These are phyloP conservation scores for Rickenella mellea DNA, from an alignment of 768 basidiomycete species.

Conservation along the genomic window DNA sequence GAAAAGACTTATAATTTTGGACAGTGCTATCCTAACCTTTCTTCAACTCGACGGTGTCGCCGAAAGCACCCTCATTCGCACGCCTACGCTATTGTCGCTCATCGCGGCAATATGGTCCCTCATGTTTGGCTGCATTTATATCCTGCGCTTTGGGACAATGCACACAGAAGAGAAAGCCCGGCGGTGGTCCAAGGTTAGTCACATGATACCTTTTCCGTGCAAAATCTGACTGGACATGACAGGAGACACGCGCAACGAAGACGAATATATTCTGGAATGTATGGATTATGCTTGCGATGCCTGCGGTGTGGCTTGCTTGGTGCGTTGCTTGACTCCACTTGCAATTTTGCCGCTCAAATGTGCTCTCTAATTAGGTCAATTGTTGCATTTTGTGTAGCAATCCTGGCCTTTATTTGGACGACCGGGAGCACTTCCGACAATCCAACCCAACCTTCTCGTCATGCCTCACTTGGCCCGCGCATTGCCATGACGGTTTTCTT, in stretches of 20 bases:
- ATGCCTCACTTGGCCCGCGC: slow-evolving; percentile 39
- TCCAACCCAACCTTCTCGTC: no score
- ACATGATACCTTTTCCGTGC: no score
- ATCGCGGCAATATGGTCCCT: slow-evolving; percentile 62
- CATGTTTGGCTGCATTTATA: slow-evolving; percentile 66
- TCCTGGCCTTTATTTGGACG: slow-evolving; percentile 60
- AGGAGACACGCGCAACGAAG: slow-evolving; percentile 52
- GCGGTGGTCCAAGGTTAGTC: slow-evolving; percentile 56
- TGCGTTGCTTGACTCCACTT: no score
- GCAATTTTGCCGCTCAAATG: no score
- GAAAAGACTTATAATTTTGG: neutral
- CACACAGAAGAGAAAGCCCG: slow-evolving; percentile 60
- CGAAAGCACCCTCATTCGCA: slow-evolving; percentile 52
- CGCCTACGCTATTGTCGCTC: slow-evolving; percentile 53
- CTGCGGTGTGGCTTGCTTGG: slow-evolving; percentile 66
- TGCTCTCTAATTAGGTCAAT: no score
- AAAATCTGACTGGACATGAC: no score
- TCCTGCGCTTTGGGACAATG: slow-evolving; percentile 64
- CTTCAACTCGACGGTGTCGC: slow-evolving; percentile 47
- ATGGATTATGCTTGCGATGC: slow-evolving; percentile 59
- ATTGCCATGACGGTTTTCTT: slow-evolving; percentile 46
- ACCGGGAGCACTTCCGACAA: slow-evolving; percentile 39
- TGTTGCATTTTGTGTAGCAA: slow-evolving; percentile 49
- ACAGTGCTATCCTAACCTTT: slow-evolving; percentile 58
- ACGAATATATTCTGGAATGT: slow-evolving; percentile 52